phyloP scores from a whole-genome alignment of 805 yeast species.

The Candida montana region DNA sequence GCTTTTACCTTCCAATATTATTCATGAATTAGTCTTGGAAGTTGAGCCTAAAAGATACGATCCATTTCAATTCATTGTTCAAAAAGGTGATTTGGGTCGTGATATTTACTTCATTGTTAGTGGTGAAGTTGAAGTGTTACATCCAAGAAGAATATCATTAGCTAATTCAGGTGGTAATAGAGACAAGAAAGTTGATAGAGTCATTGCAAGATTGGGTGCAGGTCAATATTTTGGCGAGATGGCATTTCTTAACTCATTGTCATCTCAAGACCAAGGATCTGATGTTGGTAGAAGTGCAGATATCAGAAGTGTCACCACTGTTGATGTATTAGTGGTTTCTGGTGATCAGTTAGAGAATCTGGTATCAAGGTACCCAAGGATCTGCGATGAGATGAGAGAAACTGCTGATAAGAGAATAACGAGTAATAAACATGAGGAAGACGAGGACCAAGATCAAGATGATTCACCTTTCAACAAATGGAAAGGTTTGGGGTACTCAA shows the following conservation, averaged over 20 bases:
- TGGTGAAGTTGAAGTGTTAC: slow-evolving; percentile 69
- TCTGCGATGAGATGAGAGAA: slow-evolving; percentile 52
- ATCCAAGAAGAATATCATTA: slow-evolving; percentile 27
- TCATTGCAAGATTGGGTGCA: slow-evolving; percentile 52
- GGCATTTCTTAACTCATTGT: slow-evolving; percentile 53
- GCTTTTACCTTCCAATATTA: slow-evolving; percentile 48
- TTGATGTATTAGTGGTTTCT: slow-evolving; percentile 56
- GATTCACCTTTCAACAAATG: slow-evolving; percentile 21
- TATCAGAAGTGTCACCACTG: slow-evolving; percentile 54
- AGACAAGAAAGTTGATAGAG: slow-evolving; percentile 30
- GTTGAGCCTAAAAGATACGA: slow-evolving; percentile 50
- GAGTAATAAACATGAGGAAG: slow-evolving; percentile 22
- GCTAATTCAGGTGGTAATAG: slow-evolving; percentile 15
- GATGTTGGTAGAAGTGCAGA: slow-evolving; percentile 48
- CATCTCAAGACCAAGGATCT: slow-evolving; percentile 16
- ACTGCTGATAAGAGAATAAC: slow-evolving; percentile 52
- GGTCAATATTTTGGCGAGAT: slow-evolving; percentile 76
- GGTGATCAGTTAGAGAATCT: slow-evolving; percentile 49
- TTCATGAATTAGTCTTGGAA: slow-evolving; percentile 59
- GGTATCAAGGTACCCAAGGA: slow-evolving; percentile 51
- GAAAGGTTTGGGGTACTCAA: slow-evolving; percentile 17
- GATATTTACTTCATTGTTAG: slow-evolving; percentile 62
- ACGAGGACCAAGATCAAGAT: slow-evolving; percentile 7
- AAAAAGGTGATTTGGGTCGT: slow-evolving; percentile 53
- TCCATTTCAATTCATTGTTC: slow-evolving; percentile 56